Evolutionary conservation across 176 grass and related monocot genomes (phyloP).

Genomic region (Thalia dealbata): DNA sequence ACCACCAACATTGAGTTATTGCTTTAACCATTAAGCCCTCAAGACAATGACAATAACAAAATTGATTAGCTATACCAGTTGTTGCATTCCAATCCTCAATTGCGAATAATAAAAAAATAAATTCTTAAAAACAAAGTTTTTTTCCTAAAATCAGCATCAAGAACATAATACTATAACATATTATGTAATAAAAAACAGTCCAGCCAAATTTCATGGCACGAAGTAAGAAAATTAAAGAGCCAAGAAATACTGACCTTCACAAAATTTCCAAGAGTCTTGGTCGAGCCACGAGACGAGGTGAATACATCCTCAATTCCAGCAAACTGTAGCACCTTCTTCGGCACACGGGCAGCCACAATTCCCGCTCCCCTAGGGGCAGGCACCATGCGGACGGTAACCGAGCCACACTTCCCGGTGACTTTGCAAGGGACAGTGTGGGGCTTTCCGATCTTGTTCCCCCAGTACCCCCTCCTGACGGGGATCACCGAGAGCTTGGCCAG

Average conservation of each 20-base stretch:
- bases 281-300: constrained; percentile 19
- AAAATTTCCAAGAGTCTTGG: constrained; percentile 21
- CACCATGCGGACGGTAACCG: constrained; percentile 15
- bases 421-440: constrained; percentile 19
- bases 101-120: too few species aligned
- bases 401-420: constrained; percentile 20
- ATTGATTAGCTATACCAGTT: too few species aligned
- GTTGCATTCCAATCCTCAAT: too few species aligned
- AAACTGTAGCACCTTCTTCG: constrained; percentile 19
- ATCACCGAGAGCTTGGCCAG: constrained; percentile 14
- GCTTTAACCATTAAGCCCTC: too few species aligned
- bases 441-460: constrained; percentile 22
- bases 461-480: constrained; percentile 19
- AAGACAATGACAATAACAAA: too few species aligned
- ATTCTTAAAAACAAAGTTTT: too few species aligned
- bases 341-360: constrained; percentile 17
- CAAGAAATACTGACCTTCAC: constrained; percentile 7
- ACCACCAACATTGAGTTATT: too few species aligned
- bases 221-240: background rate
- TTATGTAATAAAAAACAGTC: background rate
- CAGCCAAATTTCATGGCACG: background rate
- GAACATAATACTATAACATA: too few species aligned
- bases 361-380: constrained; percentile 18
- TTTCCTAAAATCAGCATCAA: too few species aligned
- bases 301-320: constrained; percentile 18